A percentile compares a stretch with the other conserved stretches of the same genome.
Evolutionary conservation across 257 asterid species (phyloP).

Genomic region (Nicotiana tomentosiformis): DNA sequence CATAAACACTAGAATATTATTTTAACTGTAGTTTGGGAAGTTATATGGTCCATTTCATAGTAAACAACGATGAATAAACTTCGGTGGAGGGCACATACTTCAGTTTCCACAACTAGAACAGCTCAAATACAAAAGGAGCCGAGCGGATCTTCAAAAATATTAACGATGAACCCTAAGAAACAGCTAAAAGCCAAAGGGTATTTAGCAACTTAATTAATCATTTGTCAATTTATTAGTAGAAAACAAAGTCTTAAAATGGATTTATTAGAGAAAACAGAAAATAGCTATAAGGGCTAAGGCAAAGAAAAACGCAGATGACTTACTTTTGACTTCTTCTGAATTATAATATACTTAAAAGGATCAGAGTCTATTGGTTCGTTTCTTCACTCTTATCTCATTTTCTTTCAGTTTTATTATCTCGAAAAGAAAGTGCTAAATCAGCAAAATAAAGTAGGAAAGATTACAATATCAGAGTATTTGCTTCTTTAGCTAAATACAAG

Average conservation of each 20-base stretch:
- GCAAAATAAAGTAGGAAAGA: background rate
- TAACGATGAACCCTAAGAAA: constrained; percentile 30
- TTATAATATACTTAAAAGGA: background rate
- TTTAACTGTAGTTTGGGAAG: background rate
- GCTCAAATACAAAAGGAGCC: constrained; percentile 3
- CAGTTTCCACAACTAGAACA: background rate
- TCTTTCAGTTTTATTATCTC: background rate
- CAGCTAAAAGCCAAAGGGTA: background rate
- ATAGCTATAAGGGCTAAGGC: constrained; percentile 2
- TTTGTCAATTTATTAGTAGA: constrained; percentile 16
- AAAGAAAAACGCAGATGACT: background rate
- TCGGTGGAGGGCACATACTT: background rate
- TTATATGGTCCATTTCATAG: background rate
- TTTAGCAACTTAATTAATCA: background rate
- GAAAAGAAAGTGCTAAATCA: background rate
- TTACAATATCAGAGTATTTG: too few species aligned
- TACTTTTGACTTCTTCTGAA: constrained; percentile 9
- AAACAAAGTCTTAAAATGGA: background rate
- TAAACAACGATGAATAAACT: background rate
- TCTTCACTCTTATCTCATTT: background rate
- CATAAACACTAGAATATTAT: background rate
- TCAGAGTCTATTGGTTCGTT: background rate
- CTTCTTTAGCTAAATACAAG: background rate
- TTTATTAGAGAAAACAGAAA: constrained; percentile 16
- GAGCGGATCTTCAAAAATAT: background rate